Percentiles rank a stretch among this genome's conserved stretches.
These are phyloP conservation scores for Notholithocarpus densiflorus DNA, from an alignment of 306 rosid genomes.

Conservation along the genomic window DNA sequence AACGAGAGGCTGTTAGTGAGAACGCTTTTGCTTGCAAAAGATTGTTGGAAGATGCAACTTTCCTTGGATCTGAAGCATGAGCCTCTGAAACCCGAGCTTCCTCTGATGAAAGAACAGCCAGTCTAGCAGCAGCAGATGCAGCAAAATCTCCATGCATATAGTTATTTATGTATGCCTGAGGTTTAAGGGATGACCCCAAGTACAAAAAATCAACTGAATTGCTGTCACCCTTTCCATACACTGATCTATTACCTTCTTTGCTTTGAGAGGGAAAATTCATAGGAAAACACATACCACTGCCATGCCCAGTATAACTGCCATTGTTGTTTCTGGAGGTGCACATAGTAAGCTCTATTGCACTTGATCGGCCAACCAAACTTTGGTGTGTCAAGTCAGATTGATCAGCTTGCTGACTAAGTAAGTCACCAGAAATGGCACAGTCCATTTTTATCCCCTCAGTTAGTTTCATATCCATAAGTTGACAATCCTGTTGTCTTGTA, in stretches of 20 bases:
- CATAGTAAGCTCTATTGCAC: slow-evolving; percentile 21
- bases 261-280: slow-evolving; percentile 39
- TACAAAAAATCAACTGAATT: slow-evolving; percentile 32
- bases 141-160: slow-evolving; percentile 91
- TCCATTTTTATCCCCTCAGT: slow-evolving; percentile 37
- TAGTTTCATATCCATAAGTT: slow-evolving; percentile 23
- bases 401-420: slow-evolving; percentile 32
- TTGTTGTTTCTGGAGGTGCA: slow-evolving; percentile 32
- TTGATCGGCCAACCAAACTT: slow-evolving; percentile 35
- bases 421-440: slow-evolving; percentile 28
- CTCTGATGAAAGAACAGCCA: slow-evolving; percentile 67
- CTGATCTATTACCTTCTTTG: slow-evolving; percentile 36
- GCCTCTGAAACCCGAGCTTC: slow-evolving; percentile 59
- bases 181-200: slow-evolving; percentile 66
- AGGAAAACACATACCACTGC: slow-evolving; percentile 28
- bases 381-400: slow-evolving; percentile 29
- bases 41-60: slow-evolving; percentile 46
- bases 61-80: slow-evolving; percentile 55
- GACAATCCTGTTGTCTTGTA: slow-evolving; percentile 25
- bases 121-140: slow-evolving; percentile 90
- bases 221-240: slow-evolving; percentile 40
- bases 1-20: slow-evolving; percentile 72
- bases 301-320: slow-evolving; percentile 27
- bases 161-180: slow-evolving; percentile 69
- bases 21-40: slow-evolving; percentile 85